These are phyloP conservation scores for Pseudocercospora ulei DNA, from an alignment of 2,329 filamentous ascomycete species.

Conservation along the genomic window DNA sequence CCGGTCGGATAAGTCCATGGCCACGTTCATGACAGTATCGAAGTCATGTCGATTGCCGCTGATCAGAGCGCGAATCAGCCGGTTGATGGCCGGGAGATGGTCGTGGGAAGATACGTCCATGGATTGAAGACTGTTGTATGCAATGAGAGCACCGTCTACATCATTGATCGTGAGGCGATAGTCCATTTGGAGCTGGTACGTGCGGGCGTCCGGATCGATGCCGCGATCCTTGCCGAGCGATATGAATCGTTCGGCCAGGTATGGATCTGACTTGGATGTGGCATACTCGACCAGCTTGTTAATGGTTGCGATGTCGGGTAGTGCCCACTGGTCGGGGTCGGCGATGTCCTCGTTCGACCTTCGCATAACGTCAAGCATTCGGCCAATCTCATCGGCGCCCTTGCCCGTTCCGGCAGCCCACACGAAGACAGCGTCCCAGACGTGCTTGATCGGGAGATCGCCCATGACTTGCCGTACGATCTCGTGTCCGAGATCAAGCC, in stretches of 20 bases:
- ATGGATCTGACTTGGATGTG: conserved; percentile 57
- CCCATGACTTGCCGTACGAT: conserved; percentile 44
- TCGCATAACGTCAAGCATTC: conserved; percentile 61
- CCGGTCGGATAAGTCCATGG: conserved; percentile 62
- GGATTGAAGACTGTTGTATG: conserved; percentile 55
- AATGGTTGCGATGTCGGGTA: conserved; percentile 60
- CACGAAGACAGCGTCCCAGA: conserved; percentile 64
- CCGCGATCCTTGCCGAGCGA: conserved; percentile 55
- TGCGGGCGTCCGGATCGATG: conserved; percentile 58
- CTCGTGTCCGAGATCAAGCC: conserved; percentile 53
- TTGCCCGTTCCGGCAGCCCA: conserved; percentile 66
- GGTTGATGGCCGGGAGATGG: conserved; percentile 57
- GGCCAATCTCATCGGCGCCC: conserved; percentile 59
- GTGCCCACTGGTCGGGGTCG: conserved; percentile 41
- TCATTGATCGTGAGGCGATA: conserved; percentile 66
- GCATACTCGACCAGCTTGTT: conserved; percentile 67
- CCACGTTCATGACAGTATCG: conserved; percentile 60
- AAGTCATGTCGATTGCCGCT: conserved; percentile 53
- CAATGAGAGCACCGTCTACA: conserved; percentile 56
- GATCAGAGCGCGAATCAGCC: conserved; percentile 61
- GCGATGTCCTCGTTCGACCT: conserved; percentile 22
- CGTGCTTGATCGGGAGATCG: conserved; percentile 26
- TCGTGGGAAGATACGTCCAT: conserved; percentile 49
- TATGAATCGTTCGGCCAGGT: conserved; percentile 64
- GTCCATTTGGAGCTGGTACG: conserved; percentile 63